Base-by-base conservation (phyloP, 257 asterid species). In the Gentiana dahurica region DNA sequence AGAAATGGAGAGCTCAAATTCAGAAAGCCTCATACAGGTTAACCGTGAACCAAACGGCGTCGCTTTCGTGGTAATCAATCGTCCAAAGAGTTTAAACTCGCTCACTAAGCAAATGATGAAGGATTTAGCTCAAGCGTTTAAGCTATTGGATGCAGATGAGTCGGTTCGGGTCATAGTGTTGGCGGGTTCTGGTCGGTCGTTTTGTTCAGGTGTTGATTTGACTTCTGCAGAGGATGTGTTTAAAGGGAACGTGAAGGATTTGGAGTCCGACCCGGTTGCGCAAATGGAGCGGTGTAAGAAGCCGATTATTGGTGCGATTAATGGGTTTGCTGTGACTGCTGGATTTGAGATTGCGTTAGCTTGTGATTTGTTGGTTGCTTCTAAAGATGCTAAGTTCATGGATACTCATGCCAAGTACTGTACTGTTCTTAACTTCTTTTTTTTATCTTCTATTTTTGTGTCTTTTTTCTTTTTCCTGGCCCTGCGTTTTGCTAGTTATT, bases 311-410 rank as follows among this genome's bases (percentile, higher is more conserved):
- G 98, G 94, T 34, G 98, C 98, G 9, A 71, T 91, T 6, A 76
- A 70, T 63, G 98, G 97, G 34, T 91, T 81, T 53, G 97, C 95
- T 8, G 84, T 91, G 37, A 91, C 98, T n/a, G 98, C 94, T 8
- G 97, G 98, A 2, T 91, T 91, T 38, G 98, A 87, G 80, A 83
- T 91, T 71, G 87, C 94, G 15, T 60, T 91, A 65, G 94, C 98
- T 55, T 91, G 97, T 73, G 98, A 91, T 75, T 8, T 91, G 3
- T 61, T 87, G 77, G 84, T 91, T 64, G 95, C 95, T 34, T 78
- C 95, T 1, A 87, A 75, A 63, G 88, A 85, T 38, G 95, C 97
- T 57, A 91, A 83, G 75, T 91, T 91, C 64, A 78, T 91, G 77
- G 98, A 91, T 54, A 91, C 98, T 62, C 98, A 91, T 66, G 90